phyloP scores from a whole-genome alignment of 192 early-diverging fungal genomes.

The Entomortierella chlamydospora region DNA sequence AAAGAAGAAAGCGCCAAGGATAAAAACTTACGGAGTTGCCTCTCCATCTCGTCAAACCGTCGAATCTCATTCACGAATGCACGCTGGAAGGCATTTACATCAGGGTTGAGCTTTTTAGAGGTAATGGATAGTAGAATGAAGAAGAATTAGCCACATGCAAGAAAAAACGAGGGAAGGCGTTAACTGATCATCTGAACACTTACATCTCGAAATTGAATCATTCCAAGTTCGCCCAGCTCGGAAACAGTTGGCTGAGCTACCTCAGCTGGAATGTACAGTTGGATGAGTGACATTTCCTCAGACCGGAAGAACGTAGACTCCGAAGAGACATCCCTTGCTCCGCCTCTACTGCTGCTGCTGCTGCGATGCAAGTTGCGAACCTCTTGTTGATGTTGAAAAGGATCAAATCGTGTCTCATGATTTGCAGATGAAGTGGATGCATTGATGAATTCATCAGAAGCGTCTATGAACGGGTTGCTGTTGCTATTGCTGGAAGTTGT shows the following conservation, averaged over 20 bases:
- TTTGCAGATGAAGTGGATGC: not conserved
- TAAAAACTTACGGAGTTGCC: constrained; percentile 87
- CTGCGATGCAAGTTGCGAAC: constrained; percentile 22
- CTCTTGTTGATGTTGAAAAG: constrained; percentile 25
- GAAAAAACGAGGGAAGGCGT: too few species aligned
- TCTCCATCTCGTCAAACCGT: constrained; percentile 96
- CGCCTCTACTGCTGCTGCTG: not conserved
- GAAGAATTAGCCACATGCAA: too few species aligned
- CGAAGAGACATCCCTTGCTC: not conserved
- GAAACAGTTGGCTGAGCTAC: constrained; percentile 91
- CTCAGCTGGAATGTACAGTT: constrained; percentile 97
- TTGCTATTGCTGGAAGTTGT: not conserved
- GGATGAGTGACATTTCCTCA: constrained; percentile 94
- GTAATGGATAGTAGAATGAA: too few species aligned
- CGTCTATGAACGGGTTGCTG: not conserved
- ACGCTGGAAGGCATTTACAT: constrained; percentile 96
- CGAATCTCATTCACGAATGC: constrained; percentile 96
- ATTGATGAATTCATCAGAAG: not conserved
- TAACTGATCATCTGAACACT: constrained; percentile 29
- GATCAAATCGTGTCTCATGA: constrained; percentile 10
- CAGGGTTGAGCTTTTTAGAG: constrained; percentile 91
- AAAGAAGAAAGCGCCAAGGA: not conserved
- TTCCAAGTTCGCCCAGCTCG: constrained; percentile 95
- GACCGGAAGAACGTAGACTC: constrained; percentile 82
- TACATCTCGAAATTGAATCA: constrained; percentile 96